Conservation (phyloP, 352 stramenopile genomes). For the Pythium sp. region DNA sequence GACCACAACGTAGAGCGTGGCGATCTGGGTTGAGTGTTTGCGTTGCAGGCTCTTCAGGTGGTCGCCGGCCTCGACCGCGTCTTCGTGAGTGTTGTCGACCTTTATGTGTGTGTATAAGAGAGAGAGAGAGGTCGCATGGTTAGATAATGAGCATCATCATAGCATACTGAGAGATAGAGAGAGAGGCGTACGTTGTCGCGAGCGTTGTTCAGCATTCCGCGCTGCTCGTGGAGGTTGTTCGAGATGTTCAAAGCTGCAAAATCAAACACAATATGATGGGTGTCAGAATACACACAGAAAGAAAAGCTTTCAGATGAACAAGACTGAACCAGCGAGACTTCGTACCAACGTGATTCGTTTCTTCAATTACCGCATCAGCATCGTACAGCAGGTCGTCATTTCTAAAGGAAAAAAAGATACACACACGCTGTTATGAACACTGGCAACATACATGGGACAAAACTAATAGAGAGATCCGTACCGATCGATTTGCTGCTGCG, state of each 20-base stretch:
- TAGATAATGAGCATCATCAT: neutral
- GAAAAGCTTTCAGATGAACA: neutral
- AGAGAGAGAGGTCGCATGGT: neutral
- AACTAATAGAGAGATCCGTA: conserved; percentile 11
- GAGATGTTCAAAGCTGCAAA: conserved; percentile 57
- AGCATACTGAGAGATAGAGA: neutral
- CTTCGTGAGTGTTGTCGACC: conserved; percentile 64
- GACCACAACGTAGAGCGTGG: conserved; percentile 73
- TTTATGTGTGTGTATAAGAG: conserved; percentile 9
- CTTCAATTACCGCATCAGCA: conserved; percentile 57
- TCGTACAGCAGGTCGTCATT: conserved; percentile 69
- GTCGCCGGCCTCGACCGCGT: conserved; percentile 57
- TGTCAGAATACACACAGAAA: neutral
- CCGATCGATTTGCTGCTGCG: conserved; percentile 66
- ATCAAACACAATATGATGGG: neutral
- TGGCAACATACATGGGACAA: neutral
- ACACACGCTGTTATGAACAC: neutral
- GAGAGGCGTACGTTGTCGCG: conserved; percentile 53
- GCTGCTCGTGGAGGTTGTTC: conserved; percentile 52
- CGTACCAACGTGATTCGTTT: conserved; percentile 58
- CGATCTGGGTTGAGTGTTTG: conserved; percentile 75
- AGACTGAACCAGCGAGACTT: neutral
- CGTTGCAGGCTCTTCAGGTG: conserved; percentile 77
- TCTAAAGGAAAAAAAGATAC: conserved; percentile 18
- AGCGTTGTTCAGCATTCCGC: conserved; percentile 63